phyloP scores from a whole-genome alignment of 768 basidiomycete genomes.

The Coprinopsis strossmayeri region DNA sequence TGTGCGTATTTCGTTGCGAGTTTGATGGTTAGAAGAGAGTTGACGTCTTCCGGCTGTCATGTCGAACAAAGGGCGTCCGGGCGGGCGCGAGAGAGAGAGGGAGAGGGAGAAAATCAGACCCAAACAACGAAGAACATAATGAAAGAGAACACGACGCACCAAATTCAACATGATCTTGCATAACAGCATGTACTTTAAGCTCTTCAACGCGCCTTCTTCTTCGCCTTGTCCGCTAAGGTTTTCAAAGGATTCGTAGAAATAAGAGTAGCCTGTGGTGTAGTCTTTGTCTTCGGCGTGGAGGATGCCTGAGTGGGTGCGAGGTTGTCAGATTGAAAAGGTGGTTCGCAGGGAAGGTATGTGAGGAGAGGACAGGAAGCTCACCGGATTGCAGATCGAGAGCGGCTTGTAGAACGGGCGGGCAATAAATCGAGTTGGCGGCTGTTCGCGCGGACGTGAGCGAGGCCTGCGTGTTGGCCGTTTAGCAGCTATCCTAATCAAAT shows the following conservation, averaged over 20 bases:
- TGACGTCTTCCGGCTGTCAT: constrained; percentile 88
- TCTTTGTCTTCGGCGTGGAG: constrained; percentile 98
- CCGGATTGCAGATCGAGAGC: constrained; percentile 53
- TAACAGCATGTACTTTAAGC: constrained; percentile 95
- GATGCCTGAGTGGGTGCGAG: too few relatives aligned
- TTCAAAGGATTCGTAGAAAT: constrained; percentile 97
- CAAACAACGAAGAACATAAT: not conserved
- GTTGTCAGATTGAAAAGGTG: too few relatives aligned
- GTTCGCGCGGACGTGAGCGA: constrained; percentile 87
- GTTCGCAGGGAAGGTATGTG: too few relatives aligned
- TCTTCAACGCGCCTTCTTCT: constrained; percentile 68
- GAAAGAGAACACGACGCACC: constrained; percentile 40
- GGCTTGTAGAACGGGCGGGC: constrained; percentile 41
- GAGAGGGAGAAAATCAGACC: not conserved
- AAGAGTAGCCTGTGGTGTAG: constrained; percentile 94
- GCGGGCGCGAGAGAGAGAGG: not conserved
- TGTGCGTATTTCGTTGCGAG: constrained; percentile 85
- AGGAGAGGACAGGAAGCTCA: too few relatives aligned
- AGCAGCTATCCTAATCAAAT: not conserved
- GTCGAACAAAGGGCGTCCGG: not conserved
- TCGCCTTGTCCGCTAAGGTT: constrained; percentile 67
- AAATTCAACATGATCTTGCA: constrained; percentile 98
- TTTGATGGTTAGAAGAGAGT: constrained; percentile 79
- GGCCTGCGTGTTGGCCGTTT: constrained; percentile 48
- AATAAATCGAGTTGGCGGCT: constrained; percentile 94